phyloP scores from a whole-genome alignment of 768 basidiomycete genomes.

The Auricularia sp. region DNA sequence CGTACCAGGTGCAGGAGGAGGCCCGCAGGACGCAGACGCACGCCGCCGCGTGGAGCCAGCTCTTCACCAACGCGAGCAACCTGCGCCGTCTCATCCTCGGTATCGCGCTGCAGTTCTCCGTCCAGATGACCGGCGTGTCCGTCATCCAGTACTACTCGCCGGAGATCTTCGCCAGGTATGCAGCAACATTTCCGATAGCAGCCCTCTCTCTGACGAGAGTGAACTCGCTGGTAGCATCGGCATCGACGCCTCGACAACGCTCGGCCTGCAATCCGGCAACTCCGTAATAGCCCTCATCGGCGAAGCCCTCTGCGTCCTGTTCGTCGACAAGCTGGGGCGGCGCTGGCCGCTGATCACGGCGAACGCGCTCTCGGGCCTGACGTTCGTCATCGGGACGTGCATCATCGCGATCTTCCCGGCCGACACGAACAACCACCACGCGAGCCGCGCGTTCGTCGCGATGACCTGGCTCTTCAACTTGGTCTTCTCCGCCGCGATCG shows the following conservation, averaged over 20 bases:
- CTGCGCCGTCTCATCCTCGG: constrained; percentile 38
- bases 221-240: constrained; percentile 26
- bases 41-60: constrained; percentile 26
- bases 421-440: neutral
- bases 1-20: neutral
- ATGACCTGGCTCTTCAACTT: constrained; percentile 39
- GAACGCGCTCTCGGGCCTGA: constrained; percentile 31
- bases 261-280: constrained; percentile 46
- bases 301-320: constrained; percentile 36
- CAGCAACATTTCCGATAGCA: neutral
- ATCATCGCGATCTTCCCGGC: constrained; percentile 35
- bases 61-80: constrained; percentile 34
- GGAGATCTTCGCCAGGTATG: constrained; percentile 12
- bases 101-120: constrained; percentile 39
- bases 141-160: constrained; percentile 46
- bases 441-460: constrained; percentile 12
- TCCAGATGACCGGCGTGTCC: constrained; percentile 53
- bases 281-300: constrained; percentile 44
- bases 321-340: constrained; percentile 34
- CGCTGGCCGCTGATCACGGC: constrained; percentile 33
- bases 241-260: constrained; percentile 31
- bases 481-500: constrained; percentile 38
- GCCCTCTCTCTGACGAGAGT: neutral
- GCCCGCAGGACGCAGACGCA: neutral
- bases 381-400: constrained; percentile 35